Evolutionary conservation across 2,329 filamentous ascomycete genomes (phyloP).

Genomic region (Graphilbum ipis-grandicollis): DNA sequence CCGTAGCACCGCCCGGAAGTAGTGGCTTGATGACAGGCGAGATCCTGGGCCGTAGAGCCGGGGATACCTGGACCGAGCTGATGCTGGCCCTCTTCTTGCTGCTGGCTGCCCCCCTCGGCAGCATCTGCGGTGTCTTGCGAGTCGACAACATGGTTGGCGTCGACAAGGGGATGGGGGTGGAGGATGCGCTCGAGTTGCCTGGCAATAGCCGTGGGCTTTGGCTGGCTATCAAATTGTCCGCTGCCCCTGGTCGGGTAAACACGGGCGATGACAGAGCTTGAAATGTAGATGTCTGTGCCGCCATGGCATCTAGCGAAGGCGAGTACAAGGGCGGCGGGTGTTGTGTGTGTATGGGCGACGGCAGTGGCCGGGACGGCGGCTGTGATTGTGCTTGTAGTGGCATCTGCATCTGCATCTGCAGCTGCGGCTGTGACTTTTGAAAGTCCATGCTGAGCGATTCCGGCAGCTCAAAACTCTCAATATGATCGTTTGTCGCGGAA

Average conservation of each 20-base stretch:
- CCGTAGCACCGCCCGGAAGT: conserved; percentile 40
- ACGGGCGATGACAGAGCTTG: conserved; percentile 29
- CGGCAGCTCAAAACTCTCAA: conserved; percentile 48
- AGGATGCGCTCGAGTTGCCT: conserved; percentile 21
- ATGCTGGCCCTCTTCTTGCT: conserved; percentile 55
- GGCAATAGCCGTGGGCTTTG: conserved; percentile 49
- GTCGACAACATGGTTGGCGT: conserved; percentile 17
- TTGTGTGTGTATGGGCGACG: too few species aligned
- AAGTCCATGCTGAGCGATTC: conserved; percentile 45
- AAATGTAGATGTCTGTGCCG: conserved; percentile 32
- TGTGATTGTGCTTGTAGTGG: too few species aligned
- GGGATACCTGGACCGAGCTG: conserved; percentile 62
- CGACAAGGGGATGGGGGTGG: background rate
- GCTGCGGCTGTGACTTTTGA: conserved; percentile 27
- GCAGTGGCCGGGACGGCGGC: background rate
- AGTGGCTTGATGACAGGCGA: conserved; percentile 90
- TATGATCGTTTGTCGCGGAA: conserved; percentile 26
- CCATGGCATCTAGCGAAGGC: conserved; percentile 18
- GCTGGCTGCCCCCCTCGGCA: conserved; percentile 31
- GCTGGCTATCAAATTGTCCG: conserved; percentile 23
- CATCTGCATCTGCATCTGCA: too few species aligned
- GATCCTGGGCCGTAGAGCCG: conserved; percentile 73
- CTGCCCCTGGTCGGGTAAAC: conserved; percentile 18
- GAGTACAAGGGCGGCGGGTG: too few species aligned
- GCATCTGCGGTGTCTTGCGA: conserved; percentile 37